These are phyloP conservation scores for Astrothelium subdiscretum DNA, from an alignment of 495 filamentous ascomycete genomes.

Conservation along the genomic window DNA sequence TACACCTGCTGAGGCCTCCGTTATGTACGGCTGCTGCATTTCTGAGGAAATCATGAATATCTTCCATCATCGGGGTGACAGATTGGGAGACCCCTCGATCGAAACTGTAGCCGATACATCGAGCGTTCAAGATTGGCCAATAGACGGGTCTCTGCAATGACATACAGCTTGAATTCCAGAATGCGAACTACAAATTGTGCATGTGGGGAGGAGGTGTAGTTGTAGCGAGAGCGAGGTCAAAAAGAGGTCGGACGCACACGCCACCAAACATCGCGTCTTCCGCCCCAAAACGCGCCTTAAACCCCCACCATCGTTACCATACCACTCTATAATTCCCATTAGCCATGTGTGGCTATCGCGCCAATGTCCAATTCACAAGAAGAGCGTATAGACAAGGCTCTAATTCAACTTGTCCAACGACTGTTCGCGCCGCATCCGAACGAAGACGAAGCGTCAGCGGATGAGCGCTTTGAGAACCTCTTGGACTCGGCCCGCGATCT, in stretches of 20 bases:
- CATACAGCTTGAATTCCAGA: too few species aligned
- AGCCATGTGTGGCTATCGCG: background rate
- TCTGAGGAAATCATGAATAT: too few species aligned
- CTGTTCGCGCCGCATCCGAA: slow-evolving; percentile 23
- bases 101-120: too few species aligned
- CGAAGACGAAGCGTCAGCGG: slow-evolving; percentile 26
- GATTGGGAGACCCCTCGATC: too few species aligned
- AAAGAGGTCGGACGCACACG: background rate
- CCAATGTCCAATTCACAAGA: slow-evolving; percentile 23
- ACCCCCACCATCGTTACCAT: background rate
- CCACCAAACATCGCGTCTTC: slow-evolving; percentile 3
- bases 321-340: background rate
- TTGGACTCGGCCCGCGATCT: slow-evolving; percentile 24
- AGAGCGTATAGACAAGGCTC: slow-evolving; percentile 32
- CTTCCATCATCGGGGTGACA: too few species aligned
- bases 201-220: background rate
- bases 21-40: too few species aligned
- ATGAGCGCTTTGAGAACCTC: slow-evolving; percentile 29
- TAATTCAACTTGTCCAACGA: slow-evolving; percentile 30
- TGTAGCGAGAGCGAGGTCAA: background rate
- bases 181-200: background rate
- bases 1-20: too few species aligned
- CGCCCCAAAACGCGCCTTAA: background rate
- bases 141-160: too few species aligned
- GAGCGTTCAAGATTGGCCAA: too few species aligned